Base-by-base conservation (phyloP, 345 rosid species). In the Crucihimalaya himalaica region DNA sequence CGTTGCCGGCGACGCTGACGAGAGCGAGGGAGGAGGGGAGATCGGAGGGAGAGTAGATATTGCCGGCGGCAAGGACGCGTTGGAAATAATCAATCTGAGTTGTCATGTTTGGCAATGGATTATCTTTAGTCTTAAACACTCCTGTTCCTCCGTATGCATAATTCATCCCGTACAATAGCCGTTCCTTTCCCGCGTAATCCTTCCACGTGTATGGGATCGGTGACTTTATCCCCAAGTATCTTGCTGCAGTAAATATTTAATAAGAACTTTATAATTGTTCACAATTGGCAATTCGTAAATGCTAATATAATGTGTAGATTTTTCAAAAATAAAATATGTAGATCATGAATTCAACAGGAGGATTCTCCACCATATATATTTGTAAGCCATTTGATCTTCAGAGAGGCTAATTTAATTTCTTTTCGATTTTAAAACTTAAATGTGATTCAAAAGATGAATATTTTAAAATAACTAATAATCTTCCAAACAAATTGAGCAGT, bases 111-210 rank as follows among this genome's bases (percentile, higher is more conserved):
- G 97, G 97, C 6, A 53, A 64, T 12, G 77, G 42, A 28, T 12
- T 18, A 21, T 66, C 19, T 8, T 54, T 4, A 2, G 96, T 86
- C 27, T 85, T 78, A 40, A 94, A 88, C 45, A 91, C 96, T 5
- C 98, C 96, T 0, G 95, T 87, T 20, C 95, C 96, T 54, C 97
- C 98, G 21, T 70, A 83, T 0, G 97, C 98, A 62, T 87, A 89
- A 69, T 94, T 94, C 84, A 94, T 78, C 16, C 98, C 97, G 31
- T 63, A 54, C 39, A 63, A 67, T 64, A 83, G 13, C n/a, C 70
- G 74, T 31, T 78, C 73, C 8, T 31, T 55, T 0, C 76, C 67
- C 28, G 63, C 83, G 14, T 66, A 25, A 9, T 77, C 74, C 78
- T 80, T 81, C 84, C 76, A 81, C 72, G 63, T 83, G 83, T 82